phyloP scores from a whole-genome alignment of 495 filamentous ascomycete species.

The Xylaria sp. region DNA sequence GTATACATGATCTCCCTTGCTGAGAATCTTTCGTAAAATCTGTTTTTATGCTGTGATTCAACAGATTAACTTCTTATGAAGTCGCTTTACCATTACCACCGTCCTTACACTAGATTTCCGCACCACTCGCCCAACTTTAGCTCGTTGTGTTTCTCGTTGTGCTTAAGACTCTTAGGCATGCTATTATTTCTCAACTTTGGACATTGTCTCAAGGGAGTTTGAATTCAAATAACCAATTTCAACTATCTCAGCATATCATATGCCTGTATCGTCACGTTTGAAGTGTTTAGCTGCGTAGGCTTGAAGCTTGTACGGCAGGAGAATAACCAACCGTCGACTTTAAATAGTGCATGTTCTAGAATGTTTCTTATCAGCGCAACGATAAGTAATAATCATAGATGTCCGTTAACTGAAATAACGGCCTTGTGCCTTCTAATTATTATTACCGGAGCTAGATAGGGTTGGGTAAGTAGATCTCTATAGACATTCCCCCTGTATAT shows the following conservation, averaged over 20 bases:
- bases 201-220: not conserved
- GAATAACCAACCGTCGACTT: too few relatives aligned
- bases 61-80: not conserved
- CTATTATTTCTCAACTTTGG: too few relatives aligned
- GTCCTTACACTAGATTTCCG: too few relatives aligned
- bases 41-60: not conserved
- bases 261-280: too few relatives aligned
- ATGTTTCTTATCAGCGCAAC: not conserved
- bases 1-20: not conserved
- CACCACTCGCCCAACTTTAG: too few relatives aligned
- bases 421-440: slow-evolving; percentile 5
- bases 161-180: too few relatives aligned
- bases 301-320: not conserved
- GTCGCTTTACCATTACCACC: not conserved
- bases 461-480: not conserved
- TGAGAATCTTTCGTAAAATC: too few relatives aligned
- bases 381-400: not conserved
- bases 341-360: not conserved
- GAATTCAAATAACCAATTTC: not conserved
- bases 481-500: not conserved
- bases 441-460: not conserved
- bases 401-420: not conserved
- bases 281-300: too few relatives aligned
- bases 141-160: too few relatives aligned
- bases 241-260: not conserved